Conservation (phyloP, 305 asterid genomes). For the Fraxinus latifolia region DNA sequence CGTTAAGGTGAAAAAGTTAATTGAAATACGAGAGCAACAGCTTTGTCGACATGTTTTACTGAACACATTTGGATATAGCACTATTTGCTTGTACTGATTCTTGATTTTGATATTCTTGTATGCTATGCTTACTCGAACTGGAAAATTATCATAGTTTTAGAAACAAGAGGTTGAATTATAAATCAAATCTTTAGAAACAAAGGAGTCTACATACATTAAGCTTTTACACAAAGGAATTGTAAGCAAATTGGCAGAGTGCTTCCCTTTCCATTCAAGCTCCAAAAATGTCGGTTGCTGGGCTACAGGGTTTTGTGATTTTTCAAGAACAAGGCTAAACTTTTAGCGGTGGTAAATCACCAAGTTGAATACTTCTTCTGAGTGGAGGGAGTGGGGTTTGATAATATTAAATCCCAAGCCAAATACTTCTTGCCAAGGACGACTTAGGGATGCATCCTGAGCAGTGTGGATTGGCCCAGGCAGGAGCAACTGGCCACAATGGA, state of each 20-base stretch:
- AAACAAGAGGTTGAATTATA: not conserved
- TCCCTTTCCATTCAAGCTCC: not conserved
- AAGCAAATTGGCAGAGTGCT: not conserved
- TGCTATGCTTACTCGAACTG: not conserved
- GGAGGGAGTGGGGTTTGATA: not conserved
- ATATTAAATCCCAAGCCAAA: not conserved
- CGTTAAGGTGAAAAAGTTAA: slow-evolving; percentile 54
- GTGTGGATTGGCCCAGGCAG: not conserved
- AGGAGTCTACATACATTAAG: not conserved
- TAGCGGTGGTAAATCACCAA: not conserved
- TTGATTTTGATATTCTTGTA: slow-evolving; percentile 5
- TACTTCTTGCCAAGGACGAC: not conserved
- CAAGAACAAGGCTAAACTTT: not conserved
- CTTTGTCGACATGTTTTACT: not conserved
- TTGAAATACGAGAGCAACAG: not conserved
- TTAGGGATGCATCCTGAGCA: not conserved
- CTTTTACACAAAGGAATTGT: not conserved
- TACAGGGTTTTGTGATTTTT: not conserved
- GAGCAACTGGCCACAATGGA: not conserved
- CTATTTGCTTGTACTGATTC: slow-evolving; percentile 6
- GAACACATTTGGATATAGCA: not conserved
- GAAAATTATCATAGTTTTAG: slow-evolving; percentile 6
- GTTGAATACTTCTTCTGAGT: not conserved
- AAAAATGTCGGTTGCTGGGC: not conserved
- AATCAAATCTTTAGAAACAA: not conserved